phyloP scores from a whole-genome alignment of 257 asterid genomes.

The Galeopsis tetrahit region DNA sequence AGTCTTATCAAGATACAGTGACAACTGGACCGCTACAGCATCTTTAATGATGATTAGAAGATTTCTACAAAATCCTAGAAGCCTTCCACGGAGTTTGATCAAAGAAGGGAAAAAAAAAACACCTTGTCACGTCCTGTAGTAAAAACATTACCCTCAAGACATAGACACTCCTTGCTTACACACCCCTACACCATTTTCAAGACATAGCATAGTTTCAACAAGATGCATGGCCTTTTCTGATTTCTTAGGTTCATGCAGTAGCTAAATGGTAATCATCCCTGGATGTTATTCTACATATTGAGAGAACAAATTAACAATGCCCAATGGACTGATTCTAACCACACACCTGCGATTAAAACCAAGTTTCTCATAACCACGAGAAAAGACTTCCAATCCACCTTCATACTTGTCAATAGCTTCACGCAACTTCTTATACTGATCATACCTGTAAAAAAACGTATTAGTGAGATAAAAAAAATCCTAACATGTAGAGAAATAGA shows the following conservation, averaged over 20 bases:
- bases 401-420: constrained; percentile 85
- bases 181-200: background rate
- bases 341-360: constrained; percentile 91
- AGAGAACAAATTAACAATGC: constrained; percentile 28
- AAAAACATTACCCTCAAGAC: constrained; percentile 9
- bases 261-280: constrained; percentile 26
- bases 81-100: constrained; percentile 18
- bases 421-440: constrained; percentile 75
- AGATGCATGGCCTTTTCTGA: background rate
- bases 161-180: background rate
- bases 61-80: constrained; percentile 14
- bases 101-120: constrained; percentile 9
- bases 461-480: constrained; percentile 15
- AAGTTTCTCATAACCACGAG: constrained; percentile 94
- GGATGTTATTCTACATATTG: constrained; percentile 1
- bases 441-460: constrained; percentile 58
- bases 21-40: constrained; percentile 2
- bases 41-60: constrained; percentile 8
- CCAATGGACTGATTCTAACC: constrained; percentile 18
- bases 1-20: background rate
- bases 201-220: background rate
- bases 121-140: constrained; percentile 20
- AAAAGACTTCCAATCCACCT: constrained; percentile 90
- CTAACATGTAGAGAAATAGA: constrained; percentile 19
- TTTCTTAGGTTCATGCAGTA: constrained; percentile 24